Conservation (phyloP, 345 rosid genomes). For the Viola odorata region DNA sequence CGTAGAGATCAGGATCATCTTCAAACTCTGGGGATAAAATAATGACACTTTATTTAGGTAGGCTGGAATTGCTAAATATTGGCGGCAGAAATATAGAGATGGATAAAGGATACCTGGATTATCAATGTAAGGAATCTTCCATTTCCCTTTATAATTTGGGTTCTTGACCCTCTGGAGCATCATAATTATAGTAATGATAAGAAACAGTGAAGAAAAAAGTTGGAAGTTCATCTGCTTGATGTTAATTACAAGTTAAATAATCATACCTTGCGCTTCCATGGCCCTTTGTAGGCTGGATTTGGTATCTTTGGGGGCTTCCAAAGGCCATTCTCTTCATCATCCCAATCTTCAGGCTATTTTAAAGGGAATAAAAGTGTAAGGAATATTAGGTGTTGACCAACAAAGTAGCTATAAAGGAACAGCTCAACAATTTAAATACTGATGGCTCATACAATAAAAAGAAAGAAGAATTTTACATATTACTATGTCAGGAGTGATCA, state of each 20-base stretch:
- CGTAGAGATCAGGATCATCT: slow-evolving; percentile 95
- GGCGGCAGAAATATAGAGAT: neutral
- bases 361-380: neutral
- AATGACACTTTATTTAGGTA: too few species aligned
- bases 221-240: neutral
- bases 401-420: too few species aligned
- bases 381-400: too few species aligned
- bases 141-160: slow-evolving; percentile 86
- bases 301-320: slow-evolving; percentile 41
- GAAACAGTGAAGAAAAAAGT: neutral
- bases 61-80: too few species aligned
- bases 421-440: neutral
- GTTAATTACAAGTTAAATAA: neutral
- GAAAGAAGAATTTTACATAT: too few species aligned
- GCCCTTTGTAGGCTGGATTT: slow-evolving; percentile 45
- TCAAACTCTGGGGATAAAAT: slow-evolving; percentile 60
- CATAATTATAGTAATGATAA: neutral
- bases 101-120: slow-evolving; percentile 58
- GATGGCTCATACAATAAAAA: neutral
- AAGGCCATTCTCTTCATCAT: slow-evolving; percentile 41
- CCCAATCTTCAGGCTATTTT: slow-evolving; percentile 40
- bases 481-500: neutral
- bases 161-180: slow-evolving; percentile 74
- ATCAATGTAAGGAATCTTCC: slow-evolving; percentile 88
- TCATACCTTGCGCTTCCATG: slow-evolving; percentile 39